Base-by-base conservation (phyloP, 352 stramenopile species). In the Elongisporangium undulatum region DNA sequence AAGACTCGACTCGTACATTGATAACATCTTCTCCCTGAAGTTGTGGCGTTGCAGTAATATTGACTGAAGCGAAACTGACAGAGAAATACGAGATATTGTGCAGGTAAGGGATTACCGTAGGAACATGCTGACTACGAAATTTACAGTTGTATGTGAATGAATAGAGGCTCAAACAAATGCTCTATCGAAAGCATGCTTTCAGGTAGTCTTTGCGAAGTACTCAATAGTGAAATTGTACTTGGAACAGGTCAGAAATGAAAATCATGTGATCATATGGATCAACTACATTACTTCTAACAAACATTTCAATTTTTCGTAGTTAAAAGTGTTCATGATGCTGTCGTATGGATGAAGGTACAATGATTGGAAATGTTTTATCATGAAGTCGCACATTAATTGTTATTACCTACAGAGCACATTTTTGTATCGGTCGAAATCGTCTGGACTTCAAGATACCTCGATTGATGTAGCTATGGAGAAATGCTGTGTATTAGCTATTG, bases 11-110 rank as follows among this genome's bases (percentile, higher is more conserved):
- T 45, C 34, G 34, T 7, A 12, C 26, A 38, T 52, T 34, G 21
- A 67, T 12, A 23, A 34, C 19, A 3, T 16, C 15, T 16, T 24
- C 49, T 49, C 22, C 39, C 20, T 20, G 0, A 15, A 73, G 66
- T 12, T 68, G 20, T 17, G 66, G 63, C 8, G n/a, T 65, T 29
- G 66, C 66, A 29, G 63, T 73, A 21, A 61, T 73, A 17, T 68
- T 73, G 66, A 73, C 66, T 7, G 63, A 71, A 23, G 58, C n/a
- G 19, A 64, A 56, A 24, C 63, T 65, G 50, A 52, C 58, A 5
- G 34, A 58, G 20, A 55, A 59, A 20, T 73, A 73, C 48, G 34
- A 56, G 49, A n/a, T 62, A n/a, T 49, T 70, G 16, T 68, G 63
- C 63, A 61, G 73, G 62, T 68, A n/a, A 38, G 17, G 21, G 20